Evolutionary conservation across 1,284 basidiomycete genomes (phyloP).

Genomic region (Apiotrichum domesticum): DNA sequence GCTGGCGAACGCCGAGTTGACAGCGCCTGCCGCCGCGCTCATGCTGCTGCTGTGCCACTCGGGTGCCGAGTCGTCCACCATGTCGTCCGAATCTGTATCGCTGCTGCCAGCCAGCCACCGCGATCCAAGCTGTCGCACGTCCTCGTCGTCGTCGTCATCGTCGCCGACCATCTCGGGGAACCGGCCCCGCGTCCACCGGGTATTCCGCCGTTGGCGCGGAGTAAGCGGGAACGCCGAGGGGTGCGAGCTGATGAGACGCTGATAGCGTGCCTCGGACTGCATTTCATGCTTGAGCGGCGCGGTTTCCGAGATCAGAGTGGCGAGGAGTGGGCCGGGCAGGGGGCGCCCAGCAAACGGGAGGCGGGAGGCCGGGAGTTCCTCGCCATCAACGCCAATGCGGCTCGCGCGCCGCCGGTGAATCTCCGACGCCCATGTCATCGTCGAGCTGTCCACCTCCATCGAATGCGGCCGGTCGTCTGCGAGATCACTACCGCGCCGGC

Average conservation of each 20-base stretch:
- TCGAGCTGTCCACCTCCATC: background rate
- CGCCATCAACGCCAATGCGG: background rate
- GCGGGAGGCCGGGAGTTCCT: background rate
- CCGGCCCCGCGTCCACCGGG: constrained; percentile 27
- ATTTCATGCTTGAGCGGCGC: constrained; percentile 43
- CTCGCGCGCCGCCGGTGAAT: too few relatives aligned
- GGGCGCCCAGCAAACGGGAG: constrained; percentile 31
- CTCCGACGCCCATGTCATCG: too few relatives aligned
- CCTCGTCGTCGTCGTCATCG: constrained; percentile 40
- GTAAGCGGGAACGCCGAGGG: constrained; percentile 37
- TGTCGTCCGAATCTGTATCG: constrained; percentile 36
- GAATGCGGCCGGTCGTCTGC: constrained; percentile 11
- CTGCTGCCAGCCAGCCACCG: constrained; percentile 12
- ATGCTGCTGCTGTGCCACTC: constrained; percentile 7
- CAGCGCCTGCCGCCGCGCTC: constrained; percentile 21
- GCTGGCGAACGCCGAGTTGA: constrained; percentile 41
- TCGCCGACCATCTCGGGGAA: constrained; percentile 44
- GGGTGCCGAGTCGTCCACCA: constrained; percentile 16
- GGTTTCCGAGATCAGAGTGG: constrained; percentile 42
- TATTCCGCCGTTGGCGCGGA: constrained; percentile 31
- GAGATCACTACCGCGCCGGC: background rate
- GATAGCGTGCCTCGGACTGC: constrained; percentile 41
- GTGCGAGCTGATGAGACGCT: constrained; percentile 36
- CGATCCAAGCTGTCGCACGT: background rate
- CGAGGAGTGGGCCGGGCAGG: constrained; percentile 34